These are phyloP conservation scores for Saccharomycopsis vini DNA, from an alignment of 805 yeast species.

Conservation along the genomic window DNA sequence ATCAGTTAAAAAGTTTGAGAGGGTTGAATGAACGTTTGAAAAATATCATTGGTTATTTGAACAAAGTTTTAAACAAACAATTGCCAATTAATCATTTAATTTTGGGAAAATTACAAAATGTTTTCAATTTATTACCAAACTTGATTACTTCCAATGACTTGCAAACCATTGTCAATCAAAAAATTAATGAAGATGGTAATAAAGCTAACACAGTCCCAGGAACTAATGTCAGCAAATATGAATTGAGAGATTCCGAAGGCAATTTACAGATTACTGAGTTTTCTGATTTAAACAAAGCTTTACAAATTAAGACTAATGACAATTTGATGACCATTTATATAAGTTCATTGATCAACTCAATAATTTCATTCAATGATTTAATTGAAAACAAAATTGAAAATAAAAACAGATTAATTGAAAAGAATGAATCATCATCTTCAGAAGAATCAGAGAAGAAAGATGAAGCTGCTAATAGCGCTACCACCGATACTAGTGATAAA, in stretches of 20 bases:
- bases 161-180: conserved; percentile 16
- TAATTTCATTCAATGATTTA: conserved; percentile 92
- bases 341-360: conserved; percentile 82
- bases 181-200: conserved; percentile 19
- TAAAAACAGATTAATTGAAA: conserved; percentile 33
- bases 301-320: conserved; percentile 89
- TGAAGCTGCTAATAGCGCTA: no score
- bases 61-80: conserved; percentile 57
- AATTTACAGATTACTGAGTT: conserved; percentile 16
- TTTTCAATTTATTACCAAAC: conserved; percentile 87
- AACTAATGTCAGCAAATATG: conserved; percentile 1
- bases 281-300: conserved; percentile 53
- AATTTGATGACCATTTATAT: conserved; percentile 91
- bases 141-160: conserved; percentile 29
- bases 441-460: conserved; percentile 21
- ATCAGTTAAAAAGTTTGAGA: conserved; percentile 78
- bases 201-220: not conserved
- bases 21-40: conserved; percentile 74
- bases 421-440: conserved; percentile 20
- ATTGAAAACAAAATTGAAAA: conserved; percentile 93
- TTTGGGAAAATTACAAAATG: conserved; percentile 87
- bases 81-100: conserved; percentile 87
- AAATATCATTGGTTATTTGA: conserved; percentile 71
- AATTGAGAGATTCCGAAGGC: conserved; percentile 17
- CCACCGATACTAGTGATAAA: conserved; percentile 21